These are phyloP conservation scores for Trichosporon sp. DNA, from an alignment of 1,284 basidiomycete species.

Conservation along the genomic window DNA sequence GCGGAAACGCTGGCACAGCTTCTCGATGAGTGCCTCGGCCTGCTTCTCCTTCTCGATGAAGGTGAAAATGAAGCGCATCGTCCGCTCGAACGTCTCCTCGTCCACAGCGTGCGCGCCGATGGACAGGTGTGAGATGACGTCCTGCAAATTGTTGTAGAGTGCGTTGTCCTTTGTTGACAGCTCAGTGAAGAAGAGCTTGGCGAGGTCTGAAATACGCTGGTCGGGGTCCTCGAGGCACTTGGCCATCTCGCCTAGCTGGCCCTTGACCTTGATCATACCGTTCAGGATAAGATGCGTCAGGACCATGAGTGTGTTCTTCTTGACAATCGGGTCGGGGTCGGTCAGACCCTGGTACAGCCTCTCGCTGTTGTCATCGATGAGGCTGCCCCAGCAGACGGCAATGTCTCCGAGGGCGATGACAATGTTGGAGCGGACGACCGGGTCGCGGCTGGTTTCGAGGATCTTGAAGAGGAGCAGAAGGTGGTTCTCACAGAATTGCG, in stretches of 20 bases:
- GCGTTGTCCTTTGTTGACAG: conserved; percentile 96
- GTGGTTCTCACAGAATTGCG: conserved; percentile 88
- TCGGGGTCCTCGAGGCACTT: conserved; percentile 97
- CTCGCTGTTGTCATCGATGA: conserved; percentile 96
- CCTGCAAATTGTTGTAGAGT: conserved; percentile 97
- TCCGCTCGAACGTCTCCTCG: conserved; percentile 87
- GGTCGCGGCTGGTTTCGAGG: conserved; percentile 83
- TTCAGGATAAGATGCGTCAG: conserved; percentile 96
- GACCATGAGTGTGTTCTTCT: conserved; percentile 99
- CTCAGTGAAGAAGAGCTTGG: conserved; percentile 96
- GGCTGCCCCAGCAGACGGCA: conserved; percentile 91
- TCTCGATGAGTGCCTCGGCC: conserved; percentile 92
- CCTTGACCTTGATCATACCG: conserved; percentile 99
- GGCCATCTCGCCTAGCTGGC: conserved; percentile 98
- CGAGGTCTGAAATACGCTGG: conserved; percentile 82
- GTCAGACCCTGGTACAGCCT: conserved; percentile 91
- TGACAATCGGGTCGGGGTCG: conserved; percentile 83
- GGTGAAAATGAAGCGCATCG: conserved; percentile 92
- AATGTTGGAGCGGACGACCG: conserved; percentile 89
- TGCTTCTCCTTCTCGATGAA: conserved; percentile 99
- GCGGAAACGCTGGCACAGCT: conserved; percentile 91
- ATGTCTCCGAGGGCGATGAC: conserved; percentile 97
- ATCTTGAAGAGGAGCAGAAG: conserved; percentile 89
- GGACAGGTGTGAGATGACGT: conserved; percentile 92
- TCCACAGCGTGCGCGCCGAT: conserved; percentile 92